These are phyloP conservation scores for Quambalaria eucalypti DNA, from an alignment of 1,284 basidiomycete genomes.

Conservation along the genomic window DNA sequence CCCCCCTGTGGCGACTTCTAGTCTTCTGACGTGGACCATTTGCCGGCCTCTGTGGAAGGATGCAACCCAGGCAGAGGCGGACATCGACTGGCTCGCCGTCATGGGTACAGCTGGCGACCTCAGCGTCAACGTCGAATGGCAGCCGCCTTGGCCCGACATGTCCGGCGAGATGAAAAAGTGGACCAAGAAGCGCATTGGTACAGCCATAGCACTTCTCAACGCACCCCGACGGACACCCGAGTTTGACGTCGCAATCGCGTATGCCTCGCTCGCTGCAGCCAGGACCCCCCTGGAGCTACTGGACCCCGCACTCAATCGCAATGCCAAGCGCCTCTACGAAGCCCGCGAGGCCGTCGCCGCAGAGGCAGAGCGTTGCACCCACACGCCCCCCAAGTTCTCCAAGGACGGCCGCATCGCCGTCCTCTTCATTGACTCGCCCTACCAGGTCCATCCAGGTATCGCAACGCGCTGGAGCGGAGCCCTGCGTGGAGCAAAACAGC, in stretches of 20 bases:
- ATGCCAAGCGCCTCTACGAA: constrained; percentile 16
- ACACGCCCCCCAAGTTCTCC: constrained; percentile 29
- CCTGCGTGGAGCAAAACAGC: constrained; percentile 18
- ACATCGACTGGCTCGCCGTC: constrained; percentile 25
- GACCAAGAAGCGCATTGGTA: constrained; percentile 24
- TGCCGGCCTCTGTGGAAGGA: constrained; percentile 19
- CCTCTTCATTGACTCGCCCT: constrained; percentile 20
- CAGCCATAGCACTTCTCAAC: constrained; percentile 25
- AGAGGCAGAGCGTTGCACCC: constrained; percentile 28
- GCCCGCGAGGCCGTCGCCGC: constrained; percentile 16
- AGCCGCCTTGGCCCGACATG: constrained; percentile 28
- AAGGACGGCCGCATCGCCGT: constrained; percentile 30
- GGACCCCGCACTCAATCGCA: constrained; percentile 12
- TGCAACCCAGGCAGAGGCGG: constrained; percentile 6
- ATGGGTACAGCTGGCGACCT: constrained; percentile 33
- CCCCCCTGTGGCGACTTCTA: constrained; percentile 20
- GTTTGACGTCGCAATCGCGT: constrained; percentile 22
- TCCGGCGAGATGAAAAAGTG: constrained; percentile 21
- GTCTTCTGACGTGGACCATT: constrained; percentile 25
- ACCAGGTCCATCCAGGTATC: constrained; percentile 30
- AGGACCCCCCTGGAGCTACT: constrained; percentile 16
- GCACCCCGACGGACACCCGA: constrained; percentile 22
- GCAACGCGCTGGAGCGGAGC: constrained; percentile 32
- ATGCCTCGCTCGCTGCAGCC: constrained; percentile 16
- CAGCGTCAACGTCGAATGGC: constrained; percentile 22